Conservation (phyloP, 805 yeast genomes). For the Cyberlindnera nakhonratchasimensis region DNA sequence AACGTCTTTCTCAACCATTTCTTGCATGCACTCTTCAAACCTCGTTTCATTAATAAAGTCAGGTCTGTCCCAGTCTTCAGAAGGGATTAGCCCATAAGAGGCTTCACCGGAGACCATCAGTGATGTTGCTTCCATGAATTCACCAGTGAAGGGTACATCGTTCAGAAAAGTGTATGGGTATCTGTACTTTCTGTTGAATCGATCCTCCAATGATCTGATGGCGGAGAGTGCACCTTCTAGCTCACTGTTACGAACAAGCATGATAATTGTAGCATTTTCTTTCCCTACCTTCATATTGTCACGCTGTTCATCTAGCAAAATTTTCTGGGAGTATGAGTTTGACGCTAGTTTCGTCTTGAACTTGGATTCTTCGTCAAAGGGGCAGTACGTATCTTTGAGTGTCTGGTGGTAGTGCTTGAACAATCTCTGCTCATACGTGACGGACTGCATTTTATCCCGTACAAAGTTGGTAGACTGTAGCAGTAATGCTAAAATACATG, state of each 20-base stretch:
- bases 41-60: conserved; percentile 57
- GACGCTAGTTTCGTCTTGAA: conserved; percentile 34
- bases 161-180: conserved; percentile 81
- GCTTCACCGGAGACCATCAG: conserved; percentile 63
- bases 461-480: conserved; percentile 22
- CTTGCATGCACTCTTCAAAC: conserved; percentile 44
- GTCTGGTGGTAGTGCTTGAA: conserved; percentile 11
- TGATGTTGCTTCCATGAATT: conserved; percentile 57
- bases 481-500: conserved; percentile 21
- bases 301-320: conserved; percentile 28
- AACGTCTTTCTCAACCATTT: conserved; percentile 45
- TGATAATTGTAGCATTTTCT: conserved; percentile 83
- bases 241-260: conserved; percentile 85
- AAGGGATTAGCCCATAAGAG: conserved; percentile 62
- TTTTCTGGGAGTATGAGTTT: conserved; percentile 36
- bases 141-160: conserved; percentile 64
- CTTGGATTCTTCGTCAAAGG: conserved; percentile 20
- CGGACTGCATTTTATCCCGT: conserved; percentile 22
- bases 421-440: conserved; percentile 18
- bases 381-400: conserved; percentile 25
- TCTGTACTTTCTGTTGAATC: conserved; percentile 61
- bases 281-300: conserved; percentile 41
- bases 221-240: conserved; percentile 67
- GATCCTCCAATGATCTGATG: conserved; percentile 74
- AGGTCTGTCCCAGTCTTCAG: conserved; percentile 78